Evolutionary conservation across 257 asterid species (phyloP).

Genomic region (Solanum clarkiae): DNA sequence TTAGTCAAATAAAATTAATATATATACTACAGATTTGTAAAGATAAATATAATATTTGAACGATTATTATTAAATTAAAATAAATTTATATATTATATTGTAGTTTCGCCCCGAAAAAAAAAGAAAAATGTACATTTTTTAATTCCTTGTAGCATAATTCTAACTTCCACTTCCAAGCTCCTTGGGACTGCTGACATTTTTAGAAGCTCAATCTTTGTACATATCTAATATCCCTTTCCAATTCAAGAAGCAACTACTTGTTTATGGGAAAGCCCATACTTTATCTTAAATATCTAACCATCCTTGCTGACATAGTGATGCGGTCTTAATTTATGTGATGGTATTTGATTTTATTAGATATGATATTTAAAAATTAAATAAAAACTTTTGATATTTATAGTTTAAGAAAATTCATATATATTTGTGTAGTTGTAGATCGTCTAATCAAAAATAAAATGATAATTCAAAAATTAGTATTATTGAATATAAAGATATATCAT

Average conservation of each 20-base stretch:
- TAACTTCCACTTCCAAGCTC: background rate
- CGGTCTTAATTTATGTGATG: background rate
- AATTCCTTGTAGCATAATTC: background rate
- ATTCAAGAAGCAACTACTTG: background rate
- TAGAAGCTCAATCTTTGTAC: background rate
- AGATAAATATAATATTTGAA: background rate
- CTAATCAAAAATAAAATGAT: background rate
- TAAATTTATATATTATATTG: background rate
- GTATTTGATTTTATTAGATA: too few species aligned
- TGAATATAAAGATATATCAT: too few species aligned
- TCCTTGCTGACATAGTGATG: background rate
- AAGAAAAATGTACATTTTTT: background rate
- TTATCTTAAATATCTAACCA: background rate
- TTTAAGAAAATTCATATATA: background rate
- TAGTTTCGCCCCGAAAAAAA: background rate
- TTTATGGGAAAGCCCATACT: background rate
- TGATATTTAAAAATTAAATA: background rate
- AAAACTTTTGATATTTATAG: background rate
- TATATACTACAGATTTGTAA: background rate
- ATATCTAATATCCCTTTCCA: background rate
- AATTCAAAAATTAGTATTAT: too few species aligned
- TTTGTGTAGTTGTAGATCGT: background rate
- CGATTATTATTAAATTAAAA: background rate
- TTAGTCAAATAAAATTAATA: background rate
- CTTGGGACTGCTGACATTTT: background rate